These are phyloP conservation scores for Backusella tarrabulga DNA, from an alignment of 192 early-diverging fungal genomes.

Conservation along the genomic window DNA sequence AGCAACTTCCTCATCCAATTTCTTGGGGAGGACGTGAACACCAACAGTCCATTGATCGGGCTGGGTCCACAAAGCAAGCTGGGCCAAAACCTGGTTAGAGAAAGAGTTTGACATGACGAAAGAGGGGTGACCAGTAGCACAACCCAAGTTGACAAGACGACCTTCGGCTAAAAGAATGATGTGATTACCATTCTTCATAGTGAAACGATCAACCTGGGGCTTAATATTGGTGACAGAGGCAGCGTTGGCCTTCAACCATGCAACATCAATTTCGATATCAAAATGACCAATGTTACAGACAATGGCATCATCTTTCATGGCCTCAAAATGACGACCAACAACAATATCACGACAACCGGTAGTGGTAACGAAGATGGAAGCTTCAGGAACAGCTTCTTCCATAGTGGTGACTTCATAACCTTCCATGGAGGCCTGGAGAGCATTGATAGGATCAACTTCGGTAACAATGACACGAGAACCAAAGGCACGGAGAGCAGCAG, in stretches of 20 bases:
- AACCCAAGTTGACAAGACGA: conserved; percentile 98
- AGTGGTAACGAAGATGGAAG: conserved; percentile 97
- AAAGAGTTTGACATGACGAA: conserved; percentile 99
- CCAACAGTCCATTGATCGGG: conserved; percentile 83
- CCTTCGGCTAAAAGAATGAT: conserved; percentile 98
- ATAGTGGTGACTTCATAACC: conserved; percentile 99
- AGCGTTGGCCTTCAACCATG: conserved; percentile 97
- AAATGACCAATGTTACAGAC: conserved; percentile 99
- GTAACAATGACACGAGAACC: conserved; percentile 97
- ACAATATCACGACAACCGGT: conserved; percentile 99
- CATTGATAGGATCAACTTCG: conserved; percentile 99
- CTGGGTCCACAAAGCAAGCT: conserved; percentile 99
- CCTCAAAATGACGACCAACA: conserved; percentile 84
- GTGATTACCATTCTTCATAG: conserved; percentile 85
- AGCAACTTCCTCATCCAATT: conserved; percentile 98
- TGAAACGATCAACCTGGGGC: conserved; percentile 97
- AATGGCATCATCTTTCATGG: conserved; percentile 98
- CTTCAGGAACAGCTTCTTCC: conserved; percentile 90
- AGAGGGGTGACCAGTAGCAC: conserved; percentile 97
- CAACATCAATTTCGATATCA: conserved; percentile 98
- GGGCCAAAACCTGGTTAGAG: conserved; percentile 97
- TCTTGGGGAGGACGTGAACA: conserved; percentile 99
- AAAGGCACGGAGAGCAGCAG: conserved; percentile 96
- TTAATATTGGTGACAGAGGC: conserved; percentile 90
- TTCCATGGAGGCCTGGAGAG: conserved; percentile 98